Percentiles rank a stretch among this genome's conserved stretches.
These are phyloP conservation scores for Dendryphion nanum DNA, from an alignment of 2,329 filamentous ascomycete genomes.

Conservation along the genomic window DNA sequence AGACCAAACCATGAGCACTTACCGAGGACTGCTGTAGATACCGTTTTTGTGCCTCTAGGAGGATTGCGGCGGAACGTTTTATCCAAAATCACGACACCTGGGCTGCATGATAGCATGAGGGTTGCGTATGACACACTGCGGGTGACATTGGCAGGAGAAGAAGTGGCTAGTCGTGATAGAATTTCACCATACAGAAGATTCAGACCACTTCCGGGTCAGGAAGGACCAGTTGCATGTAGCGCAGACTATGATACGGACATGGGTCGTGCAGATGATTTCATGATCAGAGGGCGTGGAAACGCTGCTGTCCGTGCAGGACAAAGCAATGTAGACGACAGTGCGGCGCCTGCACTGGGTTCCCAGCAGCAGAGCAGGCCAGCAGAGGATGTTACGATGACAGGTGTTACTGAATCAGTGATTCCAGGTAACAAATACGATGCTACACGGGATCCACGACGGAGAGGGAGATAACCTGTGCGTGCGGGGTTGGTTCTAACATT, in stretches of 20 bases:
- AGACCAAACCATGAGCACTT: slow-evolving; percentile 1
- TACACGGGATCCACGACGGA: slow-evolving; percentile 3
- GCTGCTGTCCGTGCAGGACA: no score
- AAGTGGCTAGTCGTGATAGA: neutral
- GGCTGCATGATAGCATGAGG: slow-evolving; percentile 10
- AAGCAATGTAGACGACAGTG: no score
- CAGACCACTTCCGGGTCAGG: neutral
- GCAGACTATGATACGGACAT: neutral
- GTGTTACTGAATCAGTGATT: neutral
- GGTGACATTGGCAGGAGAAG: neutral
- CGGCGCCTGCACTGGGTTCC: neutral
- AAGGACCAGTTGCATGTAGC: neutral
- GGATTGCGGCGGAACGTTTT: slow-evolving; percentile 3
- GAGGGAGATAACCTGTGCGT: neutral
- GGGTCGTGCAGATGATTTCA: neutral
- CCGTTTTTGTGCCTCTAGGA: slow-evolving; percentile 11
- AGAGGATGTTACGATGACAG: neutral
- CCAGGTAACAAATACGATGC: slow-evolving; percentile 4
- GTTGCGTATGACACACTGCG: slow-evolving; percentile 4
- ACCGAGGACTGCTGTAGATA: neutral
- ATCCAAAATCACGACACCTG: neutral
- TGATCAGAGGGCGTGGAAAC: neutral
- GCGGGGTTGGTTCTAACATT: no score
- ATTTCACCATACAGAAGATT: no score
- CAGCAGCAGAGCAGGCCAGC: neutral